These are phyloP conservation scores for Lablab purpureus DNA, from an alignment of 306 rosid genomes.

Conservation along the genomic window DNA sequence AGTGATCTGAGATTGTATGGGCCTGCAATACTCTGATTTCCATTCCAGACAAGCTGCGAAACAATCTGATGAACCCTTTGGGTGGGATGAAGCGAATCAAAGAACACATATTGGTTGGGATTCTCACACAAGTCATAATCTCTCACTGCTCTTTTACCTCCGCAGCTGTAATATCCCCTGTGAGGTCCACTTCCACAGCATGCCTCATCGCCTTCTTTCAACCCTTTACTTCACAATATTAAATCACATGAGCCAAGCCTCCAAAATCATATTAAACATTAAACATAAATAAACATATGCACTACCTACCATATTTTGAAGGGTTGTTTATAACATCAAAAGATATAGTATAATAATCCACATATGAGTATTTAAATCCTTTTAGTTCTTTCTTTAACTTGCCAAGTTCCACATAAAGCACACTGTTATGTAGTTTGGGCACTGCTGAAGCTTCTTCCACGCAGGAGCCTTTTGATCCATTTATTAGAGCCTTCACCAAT, in stretches of 20 bases:
- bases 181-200: slow-evolving; percentile 71
- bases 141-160: slow-evolving; percentile 54
- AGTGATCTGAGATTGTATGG: slow-evolving; percentile 44
- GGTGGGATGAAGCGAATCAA: slow-evolving; percentile 61
- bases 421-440: slow-evolving; percentile 47
- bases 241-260: background rate
- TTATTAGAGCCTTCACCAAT: background rate
- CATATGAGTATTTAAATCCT: slow-evolving; percentile 62
- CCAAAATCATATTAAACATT: background rate
- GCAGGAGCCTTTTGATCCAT: slow-evolving; percentile 47
- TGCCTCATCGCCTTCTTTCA: slow-evolving; percentile 57
- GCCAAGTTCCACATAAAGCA: slow-evolving; percentile 46
- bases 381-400: slow-evolving; percentile 46
- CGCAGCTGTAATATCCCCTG: slow-evolving; percentile 62
- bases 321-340: slow-evolving; percentile 47
- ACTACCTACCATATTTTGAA: slow-evolving; percentile 60
- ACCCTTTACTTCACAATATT: slow-evolving; percentile 41
- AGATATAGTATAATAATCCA: slow-evolving; percentile 17
- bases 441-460: slow-evolving; percentile 35
- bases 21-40: slow-evolving; percentile 20
- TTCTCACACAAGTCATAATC: slow-evolving; percentile 59
- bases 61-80: slow-evolving; percentile 49
- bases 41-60: slow-evolving; percentile 55
- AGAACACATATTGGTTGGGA: slow-evolving; percentile 57
- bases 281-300: background rate